Evolutionary conservation across 2,329 filamentous ascomycete species (phyloP).

Genomic region (Paraphoma chrysanthemicola): DNA sequence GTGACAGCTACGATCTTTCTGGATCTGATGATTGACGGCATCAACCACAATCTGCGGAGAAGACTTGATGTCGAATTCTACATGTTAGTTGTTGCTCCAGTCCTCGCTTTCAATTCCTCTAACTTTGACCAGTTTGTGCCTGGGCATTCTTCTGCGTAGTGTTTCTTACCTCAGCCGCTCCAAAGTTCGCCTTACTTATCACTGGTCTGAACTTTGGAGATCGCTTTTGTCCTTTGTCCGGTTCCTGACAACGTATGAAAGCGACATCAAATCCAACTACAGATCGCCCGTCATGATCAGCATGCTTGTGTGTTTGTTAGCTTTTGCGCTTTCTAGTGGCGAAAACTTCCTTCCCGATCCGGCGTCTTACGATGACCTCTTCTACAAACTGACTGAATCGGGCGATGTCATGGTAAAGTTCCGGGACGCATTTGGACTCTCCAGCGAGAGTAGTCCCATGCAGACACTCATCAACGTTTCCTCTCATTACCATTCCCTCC

Average conservation of each 20-base stretch:
- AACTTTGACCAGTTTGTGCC: conserved; percentile 63
- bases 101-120: neutral
- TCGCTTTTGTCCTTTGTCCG: conserved; percentile 85
- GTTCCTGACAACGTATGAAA: conserved; percentile 86
- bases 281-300: conserved; percentile 78
- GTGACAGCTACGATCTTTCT: conserved; percentile 78
- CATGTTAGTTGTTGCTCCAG: conserved; percentile 52
- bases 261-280: conserved; percentile 73
- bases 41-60: conserved; percentile 91
- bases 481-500: conserved; percentile 84
- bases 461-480: conserved; percentile 83
- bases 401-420: conserved; percentile 84
- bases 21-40: conserved; percentile 86
- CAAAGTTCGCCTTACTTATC: conserved; percentile 81
- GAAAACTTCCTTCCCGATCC: conserved; percentile 91
- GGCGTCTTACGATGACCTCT: conserved; percentile 90
- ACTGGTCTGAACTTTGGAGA: conserved; percentile 96
- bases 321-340: conserved; percentile 82
- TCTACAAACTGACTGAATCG: conserved; percentile 97
- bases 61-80: conserved; percentile 87
- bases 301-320: conserved; percentile 80
- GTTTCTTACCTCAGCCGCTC: conserved; percentile 84
- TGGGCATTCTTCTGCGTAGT: conserved; percentile 82
- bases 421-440: conserved; percentile 72
- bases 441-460: conserved; percentile 64